phyloP scores from a whole-genome alignment of 2,329 filamentous ascomycete species.

The Aspergillus hiratsukae region DNA sequence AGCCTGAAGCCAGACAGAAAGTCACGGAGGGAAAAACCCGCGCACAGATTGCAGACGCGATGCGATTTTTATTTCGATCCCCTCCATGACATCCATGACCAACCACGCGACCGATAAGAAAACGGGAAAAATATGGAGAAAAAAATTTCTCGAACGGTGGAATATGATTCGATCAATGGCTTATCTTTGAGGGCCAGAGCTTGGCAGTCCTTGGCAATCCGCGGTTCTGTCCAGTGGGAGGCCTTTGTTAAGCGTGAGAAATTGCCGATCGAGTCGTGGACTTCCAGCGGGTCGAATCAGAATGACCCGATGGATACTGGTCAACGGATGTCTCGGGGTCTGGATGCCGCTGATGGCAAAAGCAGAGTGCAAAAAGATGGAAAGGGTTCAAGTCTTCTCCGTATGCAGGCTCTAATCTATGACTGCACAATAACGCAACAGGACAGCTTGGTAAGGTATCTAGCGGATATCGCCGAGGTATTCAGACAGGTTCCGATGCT shows the following conservation, averaged over 20 bases:
- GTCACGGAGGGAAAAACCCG: neutral
- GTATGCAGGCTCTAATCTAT: neutral
- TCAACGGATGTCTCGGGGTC: neutral
- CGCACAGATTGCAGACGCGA: neutral
- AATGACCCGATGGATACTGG: neutral
- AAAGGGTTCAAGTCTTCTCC: neutral
- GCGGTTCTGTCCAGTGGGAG: neutral
- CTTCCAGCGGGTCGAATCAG: neutral
- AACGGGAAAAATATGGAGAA: neutral
- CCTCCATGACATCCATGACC: neutral
- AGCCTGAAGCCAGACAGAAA: conserved; percentile 1
- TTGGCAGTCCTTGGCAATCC: neutral
- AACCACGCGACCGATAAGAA: neutral
- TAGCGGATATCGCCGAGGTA: neutral
- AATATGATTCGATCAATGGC: neutral
- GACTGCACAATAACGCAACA: neutral
- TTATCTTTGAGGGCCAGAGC: neutral
- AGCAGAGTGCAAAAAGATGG: no score
- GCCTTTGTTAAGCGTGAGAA: neutral
- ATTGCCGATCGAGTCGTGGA: neutral
- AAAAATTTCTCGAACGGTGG: neutral
- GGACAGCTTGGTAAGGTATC: neutral
- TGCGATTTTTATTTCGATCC: neutral
- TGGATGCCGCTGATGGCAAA: neutral
- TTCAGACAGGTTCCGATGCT: neutral